Evolutionary conservation across 306 rosid species (phyloP).

Genomic region (Cyamopsis tetragonoloba): DNA sequence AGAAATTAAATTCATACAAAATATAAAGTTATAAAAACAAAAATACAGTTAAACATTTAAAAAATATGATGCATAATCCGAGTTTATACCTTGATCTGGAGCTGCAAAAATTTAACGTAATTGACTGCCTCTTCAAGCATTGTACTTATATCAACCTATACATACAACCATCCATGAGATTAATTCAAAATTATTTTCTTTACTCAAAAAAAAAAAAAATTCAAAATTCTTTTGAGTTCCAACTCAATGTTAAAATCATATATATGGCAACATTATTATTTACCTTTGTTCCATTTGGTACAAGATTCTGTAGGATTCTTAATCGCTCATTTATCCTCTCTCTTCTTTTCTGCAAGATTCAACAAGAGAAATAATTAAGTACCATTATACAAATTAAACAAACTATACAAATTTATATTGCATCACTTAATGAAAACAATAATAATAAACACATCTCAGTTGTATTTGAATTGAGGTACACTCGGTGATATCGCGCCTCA

Average conservation of each 20-base stretch:
- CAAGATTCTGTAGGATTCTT: constrained; percentile 70
- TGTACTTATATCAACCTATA: constrained; percentile 90
- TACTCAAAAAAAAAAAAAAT: too few relatives aligned
- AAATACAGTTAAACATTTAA: too few relatives aligned
- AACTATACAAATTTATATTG: background rate
- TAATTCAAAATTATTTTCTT: too few relatives aligned
- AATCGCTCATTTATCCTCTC: constrained; percentile 82
- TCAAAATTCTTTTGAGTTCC: too few relatives aligned
- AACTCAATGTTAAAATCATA: too few relatives aligned
- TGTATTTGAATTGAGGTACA: too few relatives aligned
- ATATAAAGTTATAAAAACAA: too few relatives aligned
- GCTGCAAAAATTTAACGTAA: constrained; percentile 87
- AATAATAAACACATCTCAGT: too few relatives aligned
- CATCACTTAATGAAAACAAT: background rate
- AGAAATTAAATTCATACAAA: too few relatives aligned
- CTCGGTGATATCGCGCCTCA: too few relatives aligned
- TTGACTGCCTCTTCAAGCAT: constrained; percentile 97
- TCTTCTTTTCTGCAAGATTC: constrained; percentile 76
- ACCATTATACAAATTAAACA: background rate
- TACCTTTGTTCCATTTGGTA: constrained; percentile 94
- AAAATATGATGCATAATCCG: background rate
- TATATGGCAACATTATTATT: background rate
- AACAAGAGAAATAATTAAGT: background rate
- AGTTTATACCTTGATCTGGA: constrained; percentile 85
- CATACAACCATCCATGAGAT: background rate